Base-by-base conservation (phyloP, 441 rosid species). In the Arabidopsis hybrid region DNA sequence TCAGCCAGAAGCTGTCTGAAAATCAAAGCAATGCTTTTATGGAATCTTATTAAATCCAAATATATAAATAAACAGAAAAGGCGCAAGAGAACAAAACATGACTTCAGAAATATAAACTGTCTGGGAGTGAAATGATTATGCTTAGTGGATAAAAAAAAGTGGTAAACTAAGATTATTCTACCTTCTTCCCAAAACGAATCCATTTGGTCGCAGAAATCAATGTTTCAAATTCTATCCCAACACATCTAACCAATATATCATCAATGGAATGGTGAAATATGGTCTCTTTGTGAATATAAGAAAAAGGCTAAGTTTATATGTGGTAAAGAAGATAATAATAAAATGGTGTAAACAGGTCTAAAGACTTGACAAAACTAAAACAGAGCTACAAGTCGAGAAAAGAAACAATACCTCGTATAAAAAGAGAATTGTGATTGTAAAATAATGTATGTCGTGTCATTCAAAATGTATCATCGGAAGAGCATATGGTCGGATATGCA, bases 51-150 rank as follows among this genome's bases (percentile, higher is more conserved):
- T 71, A 42, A 51, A 71, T 59, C 14, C 29, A 2, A 35, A 26
- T 21, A 34, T 43, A 34, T 43, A 51, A 6, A 59, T 31, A 38
- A 12, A 60, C 21, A 43, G 16, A 49, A 63, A 76, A 76, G 72
- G 52, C 40, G 31, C 67, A 72, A 66, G 73, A 71, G 31, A 77
- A 77, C 80, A 77, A 71, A 72, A 77, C 80, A 77, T 71, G 80
- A 71, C 69, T 71, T 71, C 52, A 49, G 36, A 65, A 26, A 59
- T 71, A 45, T 55, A 60, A 51, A 43, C 16, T 71, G 77, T 77
- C 80, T 71, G 69, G 31, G 38, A 77, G 51, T 77, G 80, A 66
- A 77, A 77, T 77, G 80, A 77, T 77, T 77, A 52, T 65, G 80
- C 76, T 71, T 65, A 43, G 64, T 77, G 76, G 62, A 32, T 14